A percentile compares a stretch with the other conserved stretches of the same genome.
Evolutionary conservation across 78 protist genomes (phyloP).

Genomic region (Protostelium mycophagum): DNA sequence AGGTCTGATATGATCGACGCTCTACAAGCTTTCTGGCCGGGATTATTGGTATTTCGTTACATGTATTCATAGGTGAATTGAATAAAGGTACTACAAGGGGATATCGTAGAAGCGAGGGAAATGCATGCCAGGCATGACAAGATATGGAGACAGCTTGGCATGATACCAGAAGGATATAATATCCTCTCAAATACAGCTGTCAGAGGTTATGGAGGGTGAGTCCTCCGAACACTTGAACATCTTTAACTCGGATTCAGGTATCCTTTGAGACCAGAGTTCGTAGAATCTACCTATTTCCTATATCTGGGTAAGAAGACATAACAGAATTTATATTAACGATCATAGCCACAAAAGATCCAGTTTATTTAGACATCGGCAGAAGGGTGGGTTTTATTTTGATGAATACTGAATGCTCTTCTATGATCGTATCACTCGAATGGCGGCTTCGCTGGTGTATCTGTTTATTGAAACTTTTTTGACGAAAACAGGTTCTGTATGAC

Average conservation of each 20-base stretch:
- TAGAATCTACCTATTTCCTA: slow-evolving; percentile 74
- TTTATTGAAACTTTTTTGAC: background rate
- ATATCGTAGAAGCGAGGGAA: background rate
- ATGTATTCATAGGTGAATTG: no score
- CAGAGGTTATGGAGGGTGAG: slow-evolving; percentile 11
- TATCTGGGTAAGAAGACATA: slow-evolving; percentile 2
- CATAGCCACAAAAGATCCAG: slow-evolving; percentile 28
- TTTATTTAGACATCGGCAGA: slow-evolving; percentile 28
- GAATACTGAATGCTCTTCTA: background rate
- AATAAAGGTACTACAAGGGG: background rate
- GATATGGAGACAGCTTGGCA: slow-evolving; percentile 4
- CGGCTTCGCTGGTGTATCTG: background rate
- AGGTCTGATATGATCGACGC: background rate
- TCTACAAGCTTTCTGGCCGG: slow-evolving; percentile 64
- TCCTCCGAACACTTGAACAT: no score
- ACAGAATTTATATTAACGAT: background rate
- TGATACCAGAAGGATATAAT: slow-evolving; percentile 64
- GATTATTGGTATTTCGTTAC: slow-evolving; percentile 24
- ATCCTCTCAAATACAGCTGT: slow-evolving; percentile 9
- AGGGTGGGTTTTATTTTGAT: slow-evolving; percentile 20
- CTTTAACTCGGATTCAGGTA: no score
- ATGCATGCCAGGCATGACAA: background rate
- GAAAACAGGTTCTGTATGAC: background rate
- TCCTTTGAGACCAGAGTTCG: slow-evolving; percentile 89
- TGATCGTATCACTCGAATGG: background rate